Evolutionary conservation across 805 yeast species (phyloP).

Genomic region (Saccharomycopsis sp.): DNA sequence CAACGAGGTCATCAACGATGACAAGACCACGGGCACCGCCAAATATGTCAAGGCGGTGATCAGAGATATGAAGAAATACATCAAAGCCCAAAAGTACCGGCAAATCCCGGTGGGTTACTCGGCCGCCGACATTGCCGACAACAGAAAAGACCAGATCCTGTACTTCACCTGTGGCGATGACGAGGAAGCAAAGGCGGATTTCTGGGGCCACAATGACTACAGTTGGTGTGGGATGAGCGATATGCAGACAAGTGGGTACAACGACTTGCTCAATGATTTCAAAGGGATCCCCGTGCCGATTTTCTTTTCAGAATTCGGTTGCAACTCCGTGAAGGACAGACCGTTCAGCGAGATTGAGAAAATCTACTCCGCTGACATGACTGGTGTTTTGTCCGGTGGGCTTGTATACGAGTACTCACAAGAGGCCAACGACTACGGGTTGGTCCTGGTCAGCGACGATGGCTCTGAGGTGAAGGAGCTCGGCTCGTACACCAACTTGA

Average conservation of each 20-base stretch:
- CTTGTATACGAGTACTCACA: constrained; percentile 83
- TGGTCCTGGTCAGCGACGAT: constrained; percentile 49
- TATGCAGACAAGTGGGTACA: constrained; percentile 61
- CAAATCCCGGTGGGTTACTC: constrained; percentile 76
- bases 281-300: constrained; percentile 68
- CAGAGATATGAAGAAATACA: constrained; percentile 65
- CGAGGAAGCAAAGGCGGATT: constrained; percentile 66
- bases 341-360: constrained; percentile 72
- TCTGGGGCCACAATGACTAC: constrained; percentile 89
- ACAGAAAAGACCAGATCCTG: constrained; percentile 64
- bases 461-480: constrained; percentile 28
- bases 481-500: constrained; percentile 43
- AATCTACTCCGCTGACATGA: constrained; percentile 69
- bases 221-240: constrained; percentile 88
- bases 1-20: constrained; percentile 67
- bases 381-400: constrained; percentile 87
- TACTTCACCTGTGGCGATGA: constrained; percentile 88
- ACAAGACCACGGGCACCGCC: constrained; percentile 50
- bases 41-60: constrained; percentile 73
- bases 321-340: constrained; percentile 59
- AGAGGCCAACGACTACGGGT: constrained; percentile 72
- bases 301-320: constrained; percentile 81
- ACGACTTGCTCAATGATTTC: constrained; percentile 55
- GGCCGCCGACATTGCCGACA: constrained; percentile 74
- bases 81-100: constrained; percentile 51